Conservation (phyloP, 345 rosid species). For the rapeseed (Brassica napus) region Da-Ae NC_063450.1:48721501-48722000, state of each 20-base stretch:
- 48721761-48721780: neutral
- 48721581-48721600: neutral
- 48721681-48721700: neutral
- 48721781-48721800: neutral
- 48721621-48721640: neutral
- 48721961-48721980: neutral
- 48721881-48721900: neutral
- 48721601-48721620: constrained; percentile 14
- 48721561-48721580: constrained; percentile 1
- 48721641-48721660: neutral
- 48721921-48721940: neutral
- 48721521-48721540: neutral
- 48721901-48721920: constrained; percentile 2
- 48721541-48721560: neutral
- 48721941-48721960: neutral
- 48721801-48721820: neutral
- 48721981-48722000: neutral
- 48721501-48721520: neutral
- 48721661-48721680: neutral
- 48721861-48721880: no score
- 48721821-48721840: no score
- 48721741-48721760: constrained; percentile 12
- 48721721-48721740: neutral
- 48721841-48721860: no score
- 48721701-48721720: neutral